Base-by-base conservation (phyloP, 2,329 filamentous ascomycete species). In the Claviceps maximensis region DNA sequence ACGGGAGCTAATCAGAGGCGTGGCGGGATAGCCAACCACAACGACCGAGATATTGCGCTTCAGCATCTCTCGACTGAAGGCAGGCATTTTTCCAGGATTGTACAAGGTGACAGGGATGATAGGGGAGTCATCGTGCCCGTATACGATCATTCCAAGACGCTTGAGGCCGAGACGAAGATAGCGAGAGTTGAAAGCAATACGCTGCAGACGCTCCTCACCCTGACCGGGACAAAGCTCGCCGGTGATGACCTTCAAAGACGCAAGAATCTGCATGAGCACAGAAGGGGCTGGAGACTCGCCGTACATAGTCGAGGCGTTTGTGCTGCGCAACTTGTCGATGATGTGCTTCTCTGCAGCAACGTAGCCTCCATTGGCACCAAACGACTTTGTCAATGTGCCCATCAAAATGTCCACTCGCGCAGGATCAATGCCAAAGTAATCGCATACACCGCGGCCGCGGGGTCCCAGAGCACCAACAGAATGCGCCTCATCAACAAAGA, bases 61-160 rank as follows among this genome's bases (percentile, higher is more conserved):
- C 56, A 97, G 80, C 93, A 98, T 97, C 69, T 97, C 93, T 67
- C 95, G 93, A 49, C 89, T 96, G 71, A 98, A 98, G 55, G 93
- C 91, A 4, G 91, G 87, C 77, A 98, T 96, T 74, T 98, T 98
- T 62, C 88, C 93, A n/a, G 93, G 93, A 71, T 97, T 89, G 77
- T 96, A 98, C 29, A 98, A 82, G 64, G 95, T 80, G 59, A 98
- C 70, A 52, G 93, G 93, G 61, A 98, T 89, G 61, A 98, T 97
- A 53, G 93, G 93, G 5, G 90, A 96, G 71, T 98, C 93, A 65
- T 98, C 93, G 67, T 97, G 90, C 56, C 93, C 93, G 66, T 94
- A 96, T 52, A 96, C 86, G 65, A 98, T 98, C 72, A 89, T 91
- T 49, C 93, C 93, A 51, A 98, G 83, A 60, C 93, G 87, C 78